Conservation (phyloP, 2,329 filamentous ascomycete genomes). For the Aspergillus novofumigatus region DNA sequence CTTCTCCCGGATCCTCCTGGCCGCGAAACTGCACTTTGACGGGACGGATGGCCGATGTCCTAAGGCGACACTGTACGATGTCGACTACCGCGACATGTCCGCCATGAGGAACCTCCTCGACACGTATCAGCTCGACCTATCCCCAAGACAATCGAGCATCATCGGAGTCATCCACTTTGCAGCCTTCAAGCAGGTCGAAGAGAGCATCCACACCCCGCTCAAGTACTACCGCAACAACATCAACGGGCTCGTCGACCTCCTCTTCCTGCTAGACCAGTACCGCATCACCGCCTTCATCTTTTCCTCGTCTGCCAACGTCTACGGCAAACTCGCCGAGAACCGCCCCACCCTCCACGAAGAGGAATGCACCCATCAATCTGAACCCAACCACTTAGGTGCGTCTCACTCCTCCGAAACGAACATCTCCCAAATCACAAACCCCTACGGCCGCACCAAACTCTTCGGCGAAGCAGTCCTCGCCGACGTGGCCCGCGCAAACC, state of each 20-base stretch:
- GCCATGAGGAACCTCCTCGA: slow-evolving; percentile 43
- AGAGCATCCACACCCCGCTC: slow-evolving; percentile 58
- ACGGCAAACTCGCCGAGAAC: slow-evolving; percentile 52
- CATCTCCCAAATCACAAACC: slow-evolving; percentile 52
- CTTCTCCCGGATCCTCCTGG: slow-evolving; percentile 33
- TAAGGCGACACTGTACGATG: slow-evolving; percentile 44
- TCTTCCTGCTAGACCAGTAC: slow-evolving; percentile 54
- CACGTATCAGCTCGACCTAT: slow-evolving; percentile 33
- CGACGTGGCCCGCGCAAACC: slow-evolving; percentile 57
- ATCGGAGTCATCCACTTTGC: slow-evolving; percentile 66
- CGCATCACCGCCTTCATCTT: slow-evolving; percentile 64
- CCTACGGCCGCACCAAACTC: slow-evolving; percentile 64
- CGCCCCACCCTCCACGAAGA: slow-evolving; percentile 54
- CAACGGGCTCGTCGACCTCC: slow-evolving; percentile 58
- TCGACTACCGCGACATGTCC: slow-evolving; percentile 46
- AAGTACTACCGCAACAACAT: slow-evolving; percentile 68
- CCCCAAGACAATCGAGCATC: slow-evolving; percentile 47
- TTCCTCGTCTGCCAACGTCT: slow-evolving; percentile 64
- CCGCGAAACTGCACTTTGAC: slow-evolving; percentile 31
- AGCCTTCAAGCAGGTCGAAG: slow-evolving; percentile 62
- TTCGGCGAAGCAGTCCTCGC: slow-evolving; percentile 64
- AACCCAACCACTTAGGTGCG: slow-evolving; percentile 36
- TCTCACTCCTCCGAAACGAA: slow-evolving; percentile 40
- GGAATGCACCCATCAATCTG: slow-evolving; percentile 50
- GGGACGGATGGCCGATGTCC: slow-evolving; percentile 37